A percentile compares a stretch with the other conserved stretches of the same genome.
These are phyloP conservation scores for Capronia epimyces DNA, from an alignment of 2,329 filamentous ascomycete genomes.

Conservation along the genomic window DNA sequence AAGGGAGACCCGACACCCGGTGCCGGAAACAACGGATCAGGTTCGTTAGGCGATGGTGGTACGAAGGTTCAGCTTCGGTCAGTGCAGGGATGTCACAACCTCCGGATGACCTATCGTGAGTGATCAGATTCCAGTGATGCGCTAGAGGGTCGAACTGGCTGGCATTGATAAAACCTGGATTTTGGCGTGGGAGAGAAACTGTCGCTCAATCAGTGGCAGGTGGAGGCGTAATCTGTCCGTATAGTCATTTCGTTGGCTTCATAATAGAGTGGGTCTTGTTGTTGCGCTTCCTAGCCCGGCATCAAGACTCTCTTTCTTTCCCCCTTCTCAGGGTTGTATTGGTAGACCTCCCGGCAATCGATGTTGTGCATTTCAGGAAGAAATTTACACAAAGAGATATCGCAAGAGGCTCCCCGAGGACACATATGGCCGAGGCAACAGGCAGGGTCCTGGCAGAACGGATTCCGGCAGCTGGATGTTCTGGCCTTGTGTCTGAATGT, in stretches of 20 bases:
- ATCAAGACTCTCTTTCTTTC: slow-evolving; percentile 14
- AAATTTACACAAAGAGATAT: slow-evolving; percentile 19
- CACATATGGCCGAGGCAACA: slow-evolving; percentile 26
- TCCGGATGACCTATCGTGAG: slow-evolving; percentile 1
- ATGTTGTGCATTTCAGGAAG: slow-evolving; percentile 24
- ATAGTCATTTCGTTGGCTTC: neutral
- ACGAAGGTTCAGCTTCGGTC: neutral
- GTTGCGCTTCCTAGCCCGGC: slow-evolving; percentile 13
- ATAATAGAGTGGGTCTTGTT: neutral
- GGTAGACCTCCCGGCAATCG: slow-evolving; percentile 18
- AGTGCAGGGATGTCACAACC: neutral
- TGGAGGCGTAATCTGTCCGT: neutral
- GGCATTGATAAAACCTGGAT: neutral
- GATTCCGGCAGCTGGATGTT: slow-evolving; percentile 22
- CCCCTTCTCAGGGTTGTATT: slow-evolving; percentile 15
- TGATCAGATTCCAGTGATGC: too few species aligned
- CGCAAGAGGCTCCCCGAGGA: slow-evolving; percentile 15
- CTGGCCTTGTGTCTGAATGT: slow-evolving; percentile 25
- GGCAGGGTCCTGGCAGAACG: slow-evolving; percentile 20
- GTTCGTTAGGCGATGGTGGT: neutral
- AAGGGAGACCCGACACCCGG: neutral
- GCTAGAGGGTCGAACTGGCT: too few species aligned
- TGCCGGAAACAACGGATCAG: neutral
- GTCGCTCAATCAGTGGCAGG: neutral
- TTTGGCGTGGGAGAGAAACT: neutral